Percentiles rank a stretch among this genome's conserved stretches.
Evolutionary conservation across 345 rosid genomes (phyloP).

Genomic region (Pugionium cornutum): DNA sequence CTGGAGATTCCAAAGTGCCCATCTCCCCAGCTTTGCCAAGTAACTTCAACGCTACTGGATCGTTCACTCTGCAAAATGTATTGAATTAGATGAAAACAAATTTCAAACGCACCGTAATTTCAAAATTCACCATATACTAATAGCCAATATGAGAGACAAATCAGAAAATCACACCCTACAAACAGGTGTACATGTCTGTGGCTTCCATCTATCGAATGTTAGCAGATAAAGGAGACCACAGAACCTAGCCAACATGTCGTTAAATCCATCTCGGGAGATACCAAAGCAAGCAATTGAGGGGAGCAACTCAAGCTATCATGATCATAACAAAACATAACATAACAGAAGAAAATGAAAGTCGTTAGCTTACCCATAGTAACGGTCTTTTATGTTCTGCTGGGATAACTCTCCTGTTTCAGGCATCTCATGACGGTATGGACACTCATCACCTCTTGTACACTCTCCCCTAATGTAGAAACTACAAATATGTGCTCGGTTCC

Average conservation of each 20-base stretch:
- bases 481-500: constrained; percentile 95
- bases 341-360: constrained; percentile 1
- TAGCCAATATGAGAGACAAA: background rate
- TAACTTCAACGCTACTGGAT: constrained; percentile 32
- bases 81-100: background rate
- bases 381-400: constrained; percentile 94
- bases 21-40: constrained; percentile 48
- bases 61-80: constrained; percentile 28
- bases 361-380: constrained; percentile 81
- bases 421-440: constrained; percentile 98
- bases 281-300: background rate
- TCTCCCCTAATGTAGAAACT: constrained; percentile 92
- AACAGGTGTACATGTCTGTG: background rate
- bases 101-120: background rate
- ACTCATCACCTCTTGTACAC: constrained; percentile 94
- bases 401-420: constrained; percentile 91
- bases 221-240: too few species aligned
- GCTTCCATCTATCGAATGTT: too few species aligned
- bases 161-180: background rate
- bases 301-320: background rate
- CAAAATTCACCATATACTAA: too few species aligned
- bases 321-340: background rate
- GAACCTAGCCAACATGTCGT: too few species aligned
- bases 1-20: constrained; percentile 88
- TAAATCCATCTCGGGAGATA: background rate